phyloP scores from a whole-genome alignment of 305 asterid species.

The Fraxinus nigra region DNA sequence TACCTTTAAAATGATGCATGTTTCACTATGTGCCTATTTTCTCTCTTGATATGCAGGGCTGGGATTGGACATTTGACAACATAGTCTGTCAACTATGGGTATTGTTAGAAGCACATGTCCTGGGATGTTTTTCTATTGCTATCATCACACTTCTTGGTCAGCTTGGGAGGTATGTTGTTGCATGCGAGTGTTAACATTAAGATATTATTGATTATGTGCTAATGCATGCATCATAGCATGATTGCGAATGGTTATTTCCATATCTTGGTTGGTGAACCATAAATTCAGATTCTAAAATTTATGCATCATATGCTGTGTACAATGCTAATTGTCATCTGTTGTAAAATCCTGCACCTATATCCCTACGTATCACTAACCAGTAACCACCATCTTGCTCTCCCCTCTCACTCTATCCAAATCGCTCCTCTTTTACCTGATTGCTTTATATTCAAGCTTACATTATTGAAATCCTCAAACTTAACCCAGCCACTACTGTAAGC shows the following conservation, averaged over 20 bases:
- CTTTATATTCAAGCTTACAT: not conserved
- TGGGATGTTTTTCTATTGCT: conserved; percentile 49
- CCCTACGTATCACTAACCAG: not conserved
- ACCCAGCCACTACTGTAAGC: not conserved
- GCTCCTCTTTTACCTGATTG: not conserved
- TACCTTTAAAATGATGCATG: not conserved
- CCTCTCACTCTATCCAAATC: not conserved
- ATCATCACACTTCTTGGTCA: conserved; percentile 65
- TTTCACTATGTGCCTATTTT: conserved; percentile 12
- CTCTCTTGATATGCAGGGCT: conserved; percentile 52
- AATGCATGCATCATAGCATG: not conserved
- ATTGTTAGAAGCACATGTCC: conserved; percentile 42
- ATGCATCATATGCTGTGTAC: not conserved
- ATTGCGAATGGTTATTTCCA: not conserved
- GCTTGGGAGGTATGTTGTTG: conserved; percentile 65
- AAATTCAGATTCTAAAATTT: conserved; percentile 1
- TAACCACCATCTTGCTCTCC: not conserved
- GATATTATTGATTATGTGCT: not conserved
- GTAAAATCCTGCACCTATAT: not conserved
- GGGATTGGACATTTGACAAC: conserved; percentile 69
- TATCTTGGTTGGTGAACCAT: not conserved
- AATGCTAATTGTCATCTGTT: not conserved
- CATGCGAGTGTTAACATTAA: not conserved
- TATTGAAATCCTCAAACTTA: not conserved
- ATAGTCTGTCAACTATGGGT: conserved; percentile 43